Percentiles rank a stretch among this genome's conserved stretches.
These are phyloP conservation scores for Microsporum canis DNA, from an alignment of 2,329 filamentous ascomycete species.

Conservation along the genomic window DNA sequence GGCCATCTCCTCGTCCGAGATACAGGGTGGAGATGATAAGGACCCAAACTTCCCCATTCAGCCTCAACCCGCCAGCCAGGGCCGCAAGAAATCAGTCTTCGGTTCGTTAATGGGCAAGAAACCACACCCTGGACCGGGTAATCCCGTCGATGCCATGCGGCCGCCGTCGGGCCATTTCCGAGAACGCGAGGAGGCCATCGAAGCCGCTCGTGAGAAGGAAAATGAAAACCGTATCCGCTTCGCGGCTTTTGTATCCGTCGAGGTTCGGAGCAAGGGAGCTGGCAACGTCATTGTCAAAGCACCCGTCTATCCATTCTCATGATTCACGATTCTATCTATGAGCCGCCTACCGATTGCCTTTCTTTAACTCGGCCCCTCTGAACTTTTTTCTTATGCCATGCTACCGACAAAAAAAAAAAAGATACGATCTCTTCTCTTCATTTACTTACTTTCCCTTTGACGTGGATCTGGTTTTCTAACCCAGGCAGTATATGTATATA, in stretches of 20 bases:
- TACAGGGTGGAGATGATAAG: slow-evolving; percentile 8
- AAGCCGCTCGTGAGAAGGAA: slow-evolving; percentile 9
- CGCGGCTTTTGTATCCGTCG: slow-evolving; percentile 61
- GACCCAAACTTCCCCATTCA: slow-evolving; percentile 7
- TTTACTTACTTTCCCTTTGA: background rate
- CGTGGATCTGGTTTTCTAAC: background rate
- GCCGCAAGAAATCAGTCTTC: slow-evolving; percentile 34
- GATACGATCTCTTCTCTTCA: background rate
- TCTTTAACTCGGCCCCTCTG: background rate
- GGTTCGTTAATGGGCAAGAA: slow-evolving; percentile 32
- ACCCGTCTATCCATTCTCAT: slow-evolving; percentile 48
- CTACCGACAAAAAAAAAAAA: background rate
- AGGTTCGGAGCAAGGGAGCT: slow-evolving; percentile 54
- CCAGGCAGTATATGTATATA: slow-evolving; percentile 1
- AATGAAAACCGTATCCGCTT: slow-evolving; percentile 51
- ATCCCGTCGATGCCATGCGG: background rate
- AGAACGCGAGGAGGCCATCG: slow-evolving; percentile 9
- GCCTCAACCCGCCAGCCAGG: slow-evolving; percentile 17
- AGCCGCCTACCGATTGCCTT: background rate
- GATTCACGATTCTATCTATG: slow-evolving; percentile 13
- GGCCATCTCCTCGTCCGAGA: background rate
- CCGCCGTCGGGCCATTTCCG: slow-evolving; percentile 7
- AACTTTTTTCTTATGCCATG: background rate
- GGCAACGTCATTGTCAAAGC: slow-evolving; percentile 61
- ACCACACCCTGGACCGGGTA: slow-evolving; percentile 14